Conservation (phyloP, 352 stramenopile genomes). For the Discostella stelligera region DNA sequence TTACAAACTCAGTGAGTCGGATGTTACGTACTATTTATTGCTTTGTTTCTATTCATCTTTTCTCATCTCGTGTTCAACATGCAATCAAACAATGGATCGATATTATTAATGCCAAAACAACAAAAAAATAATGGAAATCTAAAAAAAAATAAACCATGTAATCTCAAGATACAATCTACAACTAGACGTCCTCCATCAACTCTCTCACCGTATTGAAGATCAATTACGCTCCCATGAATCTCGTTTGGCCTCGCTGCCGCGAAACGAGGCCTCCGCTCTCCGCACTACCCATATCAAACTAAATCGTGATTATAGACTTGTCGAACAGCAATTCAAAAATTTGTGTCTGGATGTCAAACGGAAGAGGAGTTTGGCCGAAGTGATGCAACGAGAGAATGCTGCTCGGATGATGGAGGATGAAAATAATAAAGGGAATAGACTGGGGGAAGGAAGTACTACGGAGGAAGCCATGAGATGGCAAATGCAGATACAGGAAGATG, state of each 20-base stretch:
- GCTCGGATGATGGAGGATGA: constrained; percentile 7
- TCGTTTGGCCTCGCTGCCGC: constrained; percentile 22
- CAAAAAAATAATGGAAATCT: neutral
- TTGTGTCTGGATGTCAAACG: constrained; percentile 42
- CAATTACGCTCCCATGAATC: constrained; percentile 43
- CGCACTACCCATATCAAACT: constrained; percentile 67
- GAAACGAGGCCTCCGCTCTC: constrained; percentile 29
- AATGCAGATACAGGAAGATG: constrained; percentile 76
- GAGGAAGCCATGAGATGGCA: constrained; percentile 53
- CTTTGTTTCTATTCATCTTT: neutral
- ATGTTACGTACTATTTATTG: neutral
- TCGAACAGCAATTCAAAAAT: constrained; percentile 62
- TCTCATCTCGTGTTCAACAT: neutral
- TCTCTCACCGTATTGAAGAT: constrained; percentile 54
- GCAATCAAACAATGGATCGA: neutral
- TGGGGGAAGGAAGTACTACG: constrained; percentile 6
- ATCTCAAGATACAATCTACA: constrained; percentile 63
- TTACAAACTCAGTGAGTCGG: constrained; percentile 65
- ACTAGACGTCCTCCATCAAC: constrained; percentile 68
- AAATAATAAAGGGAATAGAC: neutral
- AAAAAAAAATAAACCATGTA: constrained; percentile 4
- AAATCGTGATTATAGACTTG: constrained; percentile 66
- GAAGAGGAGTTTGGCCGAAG: constrained; percentile 26
- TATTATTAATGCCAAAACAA: constrained; percentile 5
- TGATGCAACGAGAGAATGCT: constrained; percentile 10